A percentile compares a stretch with the other conserved stretches of the same genome.
Evolutionary conservation across 805 yeast genomes (phyloP).

Genomic region (Metschnikowia henanensis): DNA sequence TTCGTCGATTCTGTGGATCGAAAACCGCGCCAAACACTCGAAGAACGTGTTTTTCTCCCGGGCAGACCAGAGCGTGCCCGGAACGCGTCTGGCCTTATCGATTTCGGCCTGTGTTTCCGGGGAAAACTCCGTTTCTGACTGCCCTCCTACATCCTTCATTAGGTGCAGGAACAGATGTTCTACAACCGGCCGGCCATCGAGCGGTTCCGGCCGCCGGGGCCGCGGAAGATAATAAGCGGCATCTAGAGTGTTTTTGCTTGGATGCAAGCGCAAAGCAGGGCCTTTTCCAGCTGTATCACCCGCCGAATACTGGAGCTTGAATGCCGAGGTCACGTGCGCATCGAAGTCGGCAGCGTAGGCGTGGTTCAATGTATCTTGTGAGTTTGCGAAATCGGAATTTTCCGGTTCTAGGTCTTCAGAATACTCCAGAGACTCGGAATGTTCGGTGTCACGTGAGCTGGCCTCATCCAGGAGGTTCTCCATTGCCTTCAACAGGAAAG

Average conservation of each 20-base stretch:
- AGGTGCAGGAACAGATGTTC: neutral
- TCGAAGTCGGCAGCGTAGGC: conserved; percentile 6
- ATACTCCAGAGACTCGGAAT: neutral
- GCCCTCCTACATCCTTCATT: neutral
- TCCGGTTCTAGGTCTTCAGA: neutral
- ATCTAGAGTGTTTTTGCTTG: conserved; percentile 13
- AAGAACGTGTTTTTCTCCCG: conserved; percentile 55
- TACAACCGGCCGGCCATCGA: neutral
- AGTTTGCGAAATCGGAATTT: neutral
- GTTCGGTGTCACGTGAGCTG: neutral
- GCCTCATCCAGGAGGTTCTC: neutral
- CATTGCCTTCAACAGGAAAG: neutral
- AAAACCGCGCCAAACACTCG: conserved; percentile 45
- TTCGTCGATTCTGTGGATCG: conserved; percentile 46
- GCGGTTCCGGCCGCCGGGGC: neutral
- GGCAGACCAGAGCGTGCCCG: conserved; percentile 46
- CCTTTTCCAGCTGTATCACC: neutral
- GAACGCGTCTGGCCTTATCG: conserved; percentile 4
- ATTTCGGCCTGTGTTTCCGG: neutral
- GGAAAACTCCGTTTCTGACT: neutral
- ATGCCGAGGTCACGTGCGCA: conserved; percentile 12
- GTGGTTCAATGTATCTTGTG: neutral
- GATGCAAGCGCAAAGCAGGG: conserved; percentile 1
- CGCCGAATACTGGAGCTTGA: conserved; percentile 9
- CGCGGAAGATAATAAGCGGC: conserved; percentile 12